Percentiles rank a stretch among this genome's conserved stretches.
Conservation (phyloP, 164 flowering plant species). For the Vitis vinifera region ASM3070453v1 NC_081814.1:7542001-7542500, state of each 20-base stretch:
- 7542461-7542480: constrained; percentile 69
- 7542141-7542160: constrained; percentile 13
- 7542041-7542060: constrained; percentile 6
- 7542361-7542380: constrained; percentile 57
- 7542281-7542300: constrained; percentile 39
- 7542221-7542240: constrained; percentile 13
- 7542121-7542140: neutral
- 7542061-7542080: neutral
- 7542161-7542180: neutral
- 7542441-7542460: constrained; percentile 77
- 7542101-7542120: neutral
- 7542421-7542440: constrained; percentile 76
- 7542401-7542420: constrained; percentile 86
- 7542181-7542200: neutral
- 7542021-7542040: constrained; percentile 33
- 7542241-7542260: constrained; percentile 88
- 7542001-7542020: constrained; percentile 52
- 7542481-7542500: constrained; percentile 66
- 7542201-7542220: neutral
- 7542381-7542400: constrained; percentile 96
- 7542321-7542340: constrained; percentile 34
- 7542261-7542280: constrained; percentile 67
- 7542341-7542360: constrained; percentile 29
- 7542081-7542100: constrained; percentile 8
- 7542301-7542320: constrained; percentile 34